Conservation (phyloP, 2,329 filamentous ascomycete species). For the Myriangium duriaei region DNA sequence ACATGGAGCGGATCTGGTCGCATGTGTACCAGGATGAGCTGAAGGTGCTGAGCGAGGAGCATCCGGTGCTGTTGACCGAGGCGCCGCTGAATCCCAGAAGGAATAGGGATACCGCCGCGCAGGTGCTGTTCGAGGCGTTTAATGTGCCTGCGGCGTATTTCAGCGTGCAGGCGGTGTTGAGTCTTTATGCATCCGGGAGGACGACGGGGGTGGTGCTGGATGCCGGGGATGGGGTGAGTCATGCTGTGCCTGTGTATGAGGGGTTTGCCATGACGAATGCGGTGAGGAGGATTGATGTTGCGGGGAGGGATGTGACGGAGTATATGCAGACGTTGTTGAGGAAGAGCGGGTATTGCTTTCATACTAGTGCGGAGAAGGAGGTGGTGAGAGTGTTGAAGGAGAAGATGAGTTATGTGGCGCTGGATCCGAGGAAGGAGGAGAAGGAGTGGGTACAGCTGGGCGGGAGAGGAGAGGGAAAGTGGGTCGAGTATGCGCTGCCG, state of each 20-base stretch:
- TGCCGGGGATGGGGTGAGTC: conserved; percentile 89
- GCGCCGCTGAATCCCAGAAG: conserved; percentile 87
- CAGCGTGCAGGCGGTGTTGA: conserved; percentile 92
- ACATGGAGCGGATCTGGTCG: conserved; percentile 99
- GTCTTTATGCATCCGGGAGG: conserved; percentile 86
- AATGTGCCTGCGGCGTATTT: conserved; percentile 95
- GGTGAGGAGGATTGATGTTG: conserved; percentile 91
- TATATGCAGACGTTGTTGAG: conserved; percentile 81
- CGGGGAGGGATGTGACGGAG: conserved; percentile 90
- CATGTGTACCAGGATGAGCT: conserved; percentile 93
- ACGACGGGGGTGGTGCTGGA: conserved; percentile 95
- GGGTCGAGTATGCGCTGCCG: conserved; percentile 76
- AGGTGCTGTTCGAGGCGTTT: conserved; percentile 97
- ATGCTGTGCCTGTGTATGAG: conserved; percentile 94
- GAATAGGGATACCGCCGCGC: conserved; percentile 91
- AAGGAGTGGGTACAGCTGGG: conserved; percentile 74
- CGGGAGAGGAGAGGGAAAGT: conserved; percentile 61
- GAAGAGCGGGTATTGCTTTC: conserved; percentile 88
- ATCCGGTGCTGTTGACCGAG: conserved; percentile 92
- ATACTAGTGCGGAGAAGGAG: conserved; percentile 97
- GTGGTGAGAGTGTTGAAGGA: conserved; percentile 98
- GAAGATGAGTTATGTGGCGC: conserved; percentile 78
- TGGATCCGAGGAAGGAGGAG: conserved; percentile 86
- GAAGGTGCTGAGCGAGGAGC: conserved; percentile 96
- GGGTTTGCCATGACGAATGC: conserved; percentile 94